phyloP scores from a whole-genome alignment of 1,284 basidiomycete species.

The Porodaedalea pini region DNA sequence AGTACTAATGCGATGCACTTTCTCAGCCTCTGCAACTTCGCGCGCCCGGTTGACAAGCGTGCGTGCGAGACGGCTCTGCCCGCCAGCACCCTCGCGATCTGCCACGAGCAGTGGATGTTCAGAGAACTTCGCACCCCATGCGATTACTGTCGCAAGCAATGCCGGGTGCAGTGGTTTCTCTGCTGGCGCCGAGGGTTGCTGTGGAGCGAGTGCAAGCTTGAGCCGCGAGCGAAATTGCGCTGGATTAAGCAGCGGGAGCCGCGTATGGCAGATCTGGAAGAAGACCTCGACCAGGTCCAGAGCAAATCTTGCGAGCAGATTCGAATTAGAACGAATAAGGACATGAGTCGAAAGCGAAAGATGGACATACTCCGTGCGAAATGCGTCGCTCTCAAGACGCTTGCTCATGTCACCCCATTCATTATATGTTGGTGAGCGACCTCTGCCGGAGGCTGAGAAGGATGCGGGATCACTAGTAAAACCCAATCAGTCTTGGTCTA shows the following conservation, averaged over 20 bases:
- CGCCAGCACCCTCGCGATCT: constrained; percentile 68
- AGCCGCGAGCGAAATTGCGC: constrained; percentile 68
- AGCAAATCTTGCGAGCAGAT: constrained; percentile 57
- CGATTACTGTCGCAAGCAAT: constrained; percentile 82
- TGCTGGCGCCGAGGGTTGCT: constrained; percentile 28
- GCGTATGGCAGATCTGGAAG: constrained; percentile 84
- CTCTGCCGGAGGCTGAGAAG: constrained; percentile 13
- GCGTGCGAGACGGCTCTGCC: constrained; percentile 75
- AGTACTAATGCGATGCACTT: constrained; percentile 77
- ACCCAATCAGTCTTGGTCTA: neutral
- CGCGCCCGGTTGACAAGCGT: constrained; percentile 75
- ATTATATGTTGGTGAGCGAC: constrained; percentile 37
- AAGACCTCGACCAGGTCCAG: constrained; percentile 86
- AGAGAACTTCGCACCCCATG: constrained; percentile 90
- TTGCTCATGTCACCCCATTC: constrained; percentile 69
- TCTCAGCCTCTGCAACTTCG: constrained; percentile 80
- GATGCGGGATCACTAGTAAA: constrained; percentile 26
- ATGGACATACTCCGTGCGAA: constrained; percentile 65
- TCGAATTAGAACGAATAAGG: constrained; percentile 22
- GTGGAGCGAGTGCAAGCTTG: constrained; percentile 34
- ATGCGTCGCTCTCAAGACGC: constrained; percentile 64
- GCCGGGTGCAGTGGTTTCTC: constrained; percentile 58
- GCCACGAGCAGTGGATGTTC: constrained; percentile 78
- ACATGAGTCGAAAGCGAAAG: constrained; percentile 8
- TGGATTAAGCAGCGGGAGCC: constrained; percentile 78